These are phyloP conservation scores for Novymonas esmeraldas DNA, from an alignment of 208 protist species.

Conservation along the genomic window DNA sequence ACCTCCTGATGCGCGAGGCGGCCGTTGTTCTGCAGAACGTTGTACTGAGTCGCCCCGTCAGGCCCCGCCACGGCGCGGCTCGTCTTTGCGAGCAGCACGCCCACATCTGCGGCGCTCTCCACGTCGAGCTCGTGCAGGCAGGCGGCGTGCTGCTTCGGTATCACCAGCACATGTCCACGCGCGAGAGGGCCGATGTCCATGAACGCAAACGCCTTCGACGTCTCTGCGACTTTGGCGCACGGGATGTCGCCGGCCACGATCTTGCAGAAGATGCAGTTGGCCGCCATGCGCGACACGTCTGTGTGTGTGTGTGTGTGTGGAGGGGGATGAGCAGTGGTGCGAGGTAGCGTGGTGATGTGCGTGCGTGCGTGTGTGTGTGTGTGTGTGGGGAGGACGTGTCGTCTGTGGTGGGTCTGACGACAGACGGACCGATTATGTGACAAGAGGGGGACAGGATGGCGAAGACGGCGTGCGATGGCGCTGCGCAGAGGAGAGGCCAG, in stretches of 20 bases:
- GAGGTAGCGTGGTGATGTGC: background rate
- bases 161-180: conserved; percentile 82
- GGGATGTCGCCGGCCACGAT: conserved; percentile 83
- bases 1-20: conserved; percentile 91
- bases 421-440: background rate
- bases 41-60: conserved; percentile 80
- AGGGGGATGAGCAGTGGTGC: background rate
- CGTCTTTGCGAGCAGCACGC: conserved; percentile 56
- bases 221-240: conserved; percentile 88
- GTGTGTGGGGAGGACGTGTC: too few relatives aligned
- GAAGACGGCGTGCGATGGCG: too few relatives aligned
- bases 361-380: too few relatives aligned
- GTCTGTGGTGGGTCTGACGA: background rate
- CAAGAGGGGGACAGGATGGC: background rate
- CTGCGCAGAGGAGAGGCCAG: too few relatives aligned
- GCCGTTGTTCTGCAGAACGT: conserved; percentile 95
- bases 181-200: conserved; percentile 91
- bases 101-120: conserved; percentile 74
- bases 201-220: conserved; percentile 77
- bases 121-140: conserved; percentile 78
- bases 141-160: conserved; percentile 83
- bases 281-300: conserved; percentile 17
- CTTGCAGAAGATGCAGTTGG: conserved; percentile 88
- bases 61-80: conserved; percentile 66
- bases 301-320: background rate